Conservation (phyloP, 495 filamentous ascomycete species). For the Podospora tetraspora region DNA sequence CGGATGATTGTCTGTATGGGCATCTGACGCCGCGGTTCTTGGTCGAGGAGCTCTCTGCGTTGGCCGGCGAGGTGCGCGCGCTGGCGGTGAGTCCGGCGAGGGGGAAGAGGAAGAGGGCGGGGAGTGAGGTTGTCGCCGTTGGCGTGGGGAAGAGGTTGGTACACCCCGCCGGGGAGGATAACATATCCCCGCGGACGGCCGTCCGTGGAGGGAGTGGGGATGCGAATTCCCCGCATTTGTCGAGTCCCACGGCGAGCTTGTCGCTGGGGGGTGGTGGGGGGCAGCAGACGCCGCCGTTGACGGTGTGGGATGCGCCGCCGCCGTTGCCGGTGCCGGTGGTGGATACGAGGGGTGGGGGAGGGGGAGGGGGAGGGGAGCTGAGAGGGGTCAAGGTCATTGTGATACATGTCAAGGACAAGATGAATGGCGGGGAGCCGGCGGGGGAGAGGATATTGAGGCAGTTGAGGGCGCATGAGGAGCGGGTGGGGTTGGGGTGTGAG, state of each 20-base stretch:
- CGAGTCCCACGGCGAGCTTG: slow-evolving; percentile 36
- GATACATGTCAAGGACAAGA: slow-evolving; percentile 75
- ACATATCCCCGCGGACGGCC: neutral
- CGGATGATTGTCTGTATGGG: slow-evolving; percentile 73
- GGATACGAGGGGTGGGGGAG: neutral
- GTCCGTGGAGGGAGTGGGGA: neutral
- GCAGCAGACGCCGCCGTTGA: neutral
- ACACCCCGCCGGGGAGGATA: neutral
- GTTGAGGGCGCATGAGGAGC: slow-evolving; percentile 54
- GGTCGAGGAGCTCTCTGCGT: slow-evolving; percentile 62
- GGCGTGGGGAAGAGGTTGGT: slow-evolving; percentile 20
- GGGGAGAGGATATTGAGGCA: slow-evolving; percentile 63
- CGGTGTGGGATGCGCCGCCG: neutral
- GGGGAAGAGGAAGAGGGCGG: slow-evolving; percentile 15
- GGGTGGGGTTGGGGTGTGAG: slow-evolving; percentile 64
- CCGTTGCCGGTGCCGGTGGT: slow-evolving; percentile 12
- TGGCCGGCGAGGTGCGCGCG: slow-evolving; percentile 59
- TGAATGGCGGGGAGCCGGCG: slow-evolving; percentile 56
- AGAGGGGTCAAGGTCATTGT: slow-evolving; percentile 60
- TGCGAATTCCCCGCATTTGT: slow-evolving; percentile 28
- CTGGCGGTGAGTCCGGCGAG: slow-evolving; percentile 14
- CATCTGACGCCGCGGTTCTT: slow-evolving; percentile 82
- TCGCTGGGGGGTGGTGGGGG: slow-evolving; percentile 30
- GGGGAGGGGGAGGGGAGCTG: slow-evolving; percentile 22
- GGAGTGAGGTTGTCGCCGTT: slow-evolving; percentile 6